phyloP scores from a whole-genome alignment of 352 stramenopile genomes.

The Phytophthora aleatoria region DNA sequence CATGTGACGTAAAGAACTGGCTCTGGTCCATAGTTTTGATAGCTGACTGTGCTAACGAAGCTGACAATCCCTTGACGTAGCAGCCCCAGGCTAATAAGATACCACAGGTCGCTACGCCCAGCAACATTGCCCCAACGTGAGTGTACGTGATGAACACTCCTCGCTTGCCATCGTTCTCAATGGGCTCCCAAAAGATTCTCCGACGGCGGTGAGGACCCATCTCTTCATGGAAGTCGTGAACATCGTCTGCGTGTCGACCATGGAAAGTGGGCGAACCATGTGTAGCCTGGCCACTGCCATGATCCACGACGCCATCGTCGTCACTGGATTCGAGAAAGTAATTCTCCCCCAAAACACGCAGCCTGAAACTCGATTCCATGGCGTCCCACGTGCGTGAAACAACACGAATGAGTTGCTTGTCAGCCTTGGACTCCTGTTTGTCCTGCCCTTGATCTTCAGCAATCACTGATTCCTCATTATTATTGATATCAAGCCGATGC shows the following conservation, averaged over 20 bases:
- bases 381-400: constrained; percentile 37
- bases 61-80: constrained; percentile 75
- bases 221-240: constrained; percentile 35
- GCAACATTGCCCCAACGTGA: constrained; percentile 67
- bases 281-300: constrained; percentile 9
- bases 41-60: constrained; percentile 64
- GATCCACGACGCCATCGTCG: constrained; percentile 31
- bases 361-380: constrained; percentile 52
- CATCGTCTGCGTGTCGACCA: constrained; percentile 21
- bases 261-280: constrained; percentile 35
- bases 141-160: constrained; percentile 87
- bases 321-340: constrained; percentile 66
- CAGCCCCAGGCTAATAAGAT: constrained; percentile 74
- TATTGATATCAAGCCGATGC: constrained; percentile 16
- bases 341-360: constrained; percentile 59
- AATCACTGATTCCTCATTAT: neutral
- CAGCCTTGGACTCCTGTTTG: neutral
- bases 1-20: constrained; percentile 68
- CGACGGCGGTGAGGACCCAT: constrained; percentile 27
- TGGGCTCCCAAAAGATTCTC: constrained; percentile 69
- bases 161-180: constrained; percentile 73
- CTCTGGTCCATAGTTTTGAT: constrained; percentile 67
- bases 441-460: constrained; percentile 1
- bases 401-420: constrained; percentile 36
- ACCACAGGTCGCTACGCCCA: constrained; percentile 43